Evolutionary conservation across 495 filamentous ascomycete genomes (phyloP).

Genomic region (Penicillium atrosanguineum): DNA sequence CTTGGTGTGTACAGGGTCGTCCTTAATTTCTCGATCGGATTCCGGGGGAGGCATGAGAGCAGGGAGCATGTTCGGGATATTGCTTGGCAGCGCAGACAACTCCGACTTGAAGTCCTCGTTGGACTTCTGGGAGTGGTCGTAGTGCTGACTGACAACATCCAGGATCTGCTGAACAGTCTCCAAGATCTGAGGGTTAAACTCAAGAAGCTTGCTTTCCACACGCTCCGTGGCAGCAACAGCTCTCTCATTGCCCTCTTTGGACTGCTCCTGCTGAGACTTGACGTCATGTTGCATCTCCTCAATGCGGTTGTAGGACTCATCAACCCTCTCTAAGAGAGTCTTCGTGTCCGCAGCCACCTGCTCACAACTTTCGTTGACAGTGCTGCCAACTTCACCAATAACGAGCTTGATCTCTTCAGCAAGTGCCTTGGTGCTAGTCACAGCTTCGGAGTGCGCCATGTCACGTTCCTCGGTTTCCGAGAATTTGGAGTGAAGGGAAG

Average conservation of each 20-base stretch:
- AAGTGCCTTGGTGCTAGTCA: slow-evolving; percentile 69
- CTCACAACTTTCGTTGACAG: slow-evolving; percentile 78
- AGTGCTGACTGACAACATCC: slow-evolving; percentile 76
- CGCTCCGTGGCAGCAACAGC: slow-evolving; percentile 67
- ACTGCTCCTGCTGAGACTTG: slow-evolving; percentile 73
- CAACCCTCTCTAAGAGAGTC: slow-evolving; percentile 75
- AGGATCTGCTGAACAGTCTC: slow-evolving; percentile 80
- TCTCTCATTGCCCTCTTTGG: slow-evolving; percentile 71
- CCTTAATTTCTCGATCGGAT: slow-evolving; percentile 57
- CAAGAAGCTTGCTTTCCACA: slow-evolving; percentile 69
- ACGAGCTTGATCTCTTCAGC: slow-evolving; percentile 82
- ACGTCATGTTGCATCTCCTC: slow-evolving; percentile 71
- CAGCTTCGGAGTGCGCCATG: slow-evolving; percentile 61
- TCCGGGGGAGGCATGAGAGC: slow-evolving; percentile 44
- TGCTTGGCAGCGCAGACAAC: slow-evolving; percentile 50
- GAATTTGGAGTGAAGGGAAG: slow-evolving; percentile 64
- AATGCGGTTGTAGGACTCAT: slow-evolving; percentile 70
- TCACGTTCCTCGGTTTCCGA: slow-evolving; percentile 65
- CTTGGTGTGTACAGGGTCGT: slow-evolving; percentile 66
- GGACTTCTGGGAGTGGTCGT: slow-evolving; percentile 58
- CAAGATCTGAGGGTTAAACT: slow-evolving; percentile 82
- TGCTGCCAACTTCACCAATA: slow-evolving; percentile 79
- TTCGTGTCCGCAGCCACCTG: slow-evolving; percentile 81
- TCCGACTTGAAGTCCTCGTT: slow-evolving; percentile 51
- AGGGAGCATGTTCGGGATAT: slow-evolving; percentile 48